Evolutionary conservation across 2,329 filamentous ascomycete species (phyloP).

Genomic region (Emergomyces pasteurianus): DNA sequence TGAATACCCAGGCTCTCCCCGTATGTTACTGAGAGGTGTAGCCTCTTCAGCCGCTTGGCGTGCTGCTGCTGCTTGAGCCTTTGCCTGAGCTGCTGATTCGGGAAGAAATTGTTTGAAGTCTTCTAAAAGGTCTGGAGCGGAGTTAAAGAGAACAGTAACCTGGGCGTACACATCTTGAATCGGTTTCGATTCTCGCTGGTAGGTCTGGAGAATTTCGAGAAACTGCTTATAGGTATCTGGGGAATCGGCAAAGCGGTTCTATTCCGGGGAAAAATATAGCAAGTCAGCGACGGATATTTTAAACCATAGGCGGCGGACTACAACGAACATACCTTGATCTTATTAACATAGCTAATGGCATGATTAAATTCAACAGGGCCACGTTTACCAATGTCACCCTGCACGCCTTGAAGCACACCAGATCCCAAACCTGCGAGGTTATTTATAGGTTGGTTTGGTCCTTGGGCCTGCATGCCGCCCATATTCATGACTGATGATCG

Average conservation of each 20-base stretch:
- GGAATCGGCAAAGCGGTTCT: conserved; percentile 94
- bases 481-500: conserved; percentile 40
- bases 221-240: conserved; percentile 99
- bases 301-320: neutral
- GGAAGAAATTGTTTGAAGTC: conserved; percentile 98
- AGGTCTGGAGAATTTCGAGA: conserved; percentile 93
- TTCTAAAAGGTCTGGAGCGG: conserved; percentile 85
- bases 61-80: conserved; percentile 45
- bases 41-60: conserved; percentile 57
- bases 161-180: conserved; percentile 98
- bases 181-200: conserved; percentile 93
- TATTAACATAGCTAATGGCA: conserved; percentile 98
- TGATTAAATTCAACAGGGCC: conserved; percentile 98
- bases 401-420: conserved; percentile 45
- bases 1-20: conserved; percentile 40
- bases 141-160: conserved; percentile 86
- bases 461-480: conserved; percentile 32
- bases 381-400: conserved; percentile 59
- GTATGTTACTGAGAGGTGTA: conserved; percentile 52
- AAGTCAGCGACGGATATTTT: neutral
- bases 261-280: neutral
- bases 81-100: conserved; percentile 66
- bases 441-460: conserved; percentile 42
- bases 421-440: conserved; percentile 49
- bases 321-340: conserved; percentile 69